Evolutionary conservation across 2,329 filamentous ascomycete species (phyloP), one percentile per base, ranked within the genome.

Genomic region (Phialocephala sp.): DNA sequence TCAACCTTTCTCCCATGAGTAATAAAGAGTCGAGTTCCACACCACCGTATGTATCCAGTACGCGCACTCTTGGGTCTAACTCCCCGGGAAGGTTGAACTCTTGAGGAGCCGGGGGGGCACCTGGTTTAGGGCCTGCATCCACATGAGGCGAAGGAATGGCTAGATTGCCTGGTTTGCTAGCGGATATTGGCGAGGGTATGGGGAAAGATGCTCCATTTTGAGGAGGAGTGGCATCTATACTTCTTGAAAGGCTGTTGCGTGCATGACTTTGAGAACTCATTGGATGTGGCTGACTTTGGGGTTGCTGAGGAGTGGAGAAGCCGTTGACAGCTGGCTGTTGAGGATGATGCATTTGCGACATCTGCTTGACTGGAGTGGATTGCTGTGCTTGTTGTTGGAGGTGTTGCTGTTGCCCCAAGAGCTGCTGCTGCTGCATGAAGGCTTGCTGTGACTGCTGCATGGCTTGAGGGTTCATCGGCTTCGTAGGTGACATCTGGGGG

Each of bases 1-100:
- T 81, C 43, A 97, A 83, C 5, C 90, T 89, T 6, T 73, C 75
- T 12, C 77, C 71, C 59, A 93, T 77, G 59, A 86, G 85, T 62
- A 82, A 83, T 24, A 92, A 81, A 5, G 89, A 85, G 43, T 87
- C 82, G 14, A 94, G 80, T 65, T 91, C 86, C 65, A 94, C 84
- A 0, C 93, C 92, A 9, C 93, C 93, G 77, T 89, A 89, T 1
- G 85, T 84, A 50, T 84, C 83, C 43, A 86, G 71, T 59, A 84
- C 80, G 9, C 86, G 81, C 11, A 82, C 82, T 71, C 83, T 85
- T 0, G 87, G 86, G 39, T 80, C 80, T 68, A 89, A 87, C 57
- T 84, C 81, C 14, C 68, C 65, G 15, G 71, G 67, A 5, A 73
- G 63, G 36, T 64, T 69, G 57, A 72, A 68, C 9, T 72, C 70